A percentile compares a stretch with the other conserved stretches of the same genome.
phyloP scores from a whole-genome alignment of 1,284 basidiomycete species.

The Apiotrichum mycotoxinovorans region DNA sequence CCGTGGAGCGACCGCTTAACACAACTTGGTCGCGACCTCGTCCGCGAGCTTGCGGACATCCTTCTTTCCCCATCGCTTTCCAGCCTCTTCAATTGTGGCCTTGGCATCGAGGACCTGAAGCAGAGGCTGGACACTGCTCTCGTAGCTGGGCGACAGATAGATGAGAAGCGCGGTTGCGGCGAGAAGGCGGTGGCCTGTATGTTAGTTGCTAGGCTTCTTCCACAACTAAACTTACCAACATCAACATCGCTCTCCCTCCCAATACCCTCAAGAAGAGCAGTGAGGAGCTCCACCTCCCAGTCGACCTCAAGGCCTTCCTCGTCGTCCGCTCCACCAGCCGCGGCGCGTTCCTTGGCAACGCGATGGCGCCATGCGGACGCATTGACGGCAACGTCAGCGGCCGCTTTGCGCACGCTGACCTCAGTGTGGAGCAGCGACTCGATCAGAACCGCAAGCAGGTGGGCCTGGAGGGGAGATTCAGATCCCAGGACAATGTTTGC shows the following conservation, averaged over 20 bases:
- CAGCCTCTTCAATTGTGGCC: conserved; percentile 55
- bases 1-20: too few species aligned
- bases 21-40: conserved; percentile 57
- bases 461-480: conserved; percentile 34
- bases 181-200: conserved; percentile 70
- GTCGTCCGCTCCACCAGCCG: conserved; percentile 24
- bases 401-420: conserved; percentile 65
- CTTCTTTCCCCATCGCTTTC: conserved; percentile 59
- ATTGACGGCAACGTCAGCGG: conserved; percentile 77
- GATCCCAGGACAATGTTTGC: conserved; percentile 55
- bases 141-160: conserved; percentile 57
- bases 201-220: background rate
- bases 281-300: conserved; percentile 77
- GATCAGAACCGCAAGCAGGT: conserved; percentile 59
- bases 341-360: conserved; percentile 51
- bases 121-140: conserved; percentile 62
- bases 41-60: conserved; percentile 57
- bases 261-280: conserved; percentile 71
- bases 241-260: conserved; percentile 69
- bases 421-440: conserved; percentile 67
- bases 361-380: conserved; percentile 62
- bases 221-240: conserved; percentile 60
- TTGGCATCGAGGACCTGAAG: conserved; percentile 68
- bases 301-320: conserved; percentile 62
- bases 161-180: conserved; percentile 70